These are phyloP conservation scores for Aspergillus costaricaensis DNA, from an alignment of 2,329 filamentous ascomycete genomes.

Conservation along the genomic window DNA sequence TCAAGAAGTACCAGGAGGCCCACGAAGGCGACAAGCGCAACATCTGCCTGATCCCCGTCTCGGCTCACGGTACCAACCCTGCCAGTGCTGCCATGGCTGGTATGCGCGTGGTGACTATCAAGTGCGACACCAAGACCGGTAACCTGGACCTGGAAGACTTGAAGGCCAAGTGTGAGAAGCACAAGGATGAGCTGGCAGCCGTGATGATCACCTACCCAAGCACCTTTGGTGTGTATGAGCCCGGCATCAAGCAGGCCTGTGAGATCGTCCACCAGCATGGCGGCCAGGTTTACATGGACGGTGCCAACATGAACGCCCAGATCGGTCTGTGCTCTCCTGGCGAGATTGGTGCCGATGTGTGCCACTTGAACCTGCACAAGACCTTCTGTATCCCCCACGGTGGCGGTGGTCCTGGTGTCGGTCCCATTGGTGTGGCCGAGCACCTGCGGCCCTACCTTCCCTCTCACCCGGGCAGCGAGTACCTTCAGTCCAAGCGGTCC, in stretches of 20 bases:
- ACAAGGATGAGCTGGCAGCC: conserved; percentile 80
- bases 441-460: conserved; percentile 78
- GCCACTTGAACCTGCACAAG: conserved; percentile 97
- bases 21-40: conserved; percentile 69
- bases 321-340: conserved; percentile 93
- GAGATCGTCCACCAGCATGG: conserved; percentile 82
- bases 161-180: conserved; percentile 83
- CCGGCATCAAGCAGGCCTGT: conserved; percentile 80
- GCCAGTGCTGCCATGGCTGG: conserved; percentile 94
- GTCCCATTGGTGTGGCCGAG: conserved; percentile 86
- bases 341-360: conserved; percentile 93
- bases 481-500: conserved; percentile 42
- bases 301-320: conserved; percentile 97
- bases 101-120: conserved; percentile 89
- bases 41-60: conserved; percentile 91
- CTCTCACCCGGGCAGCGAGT: conserved; percentile 63
- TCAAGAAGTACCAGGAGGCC: conserved; percentile 78
- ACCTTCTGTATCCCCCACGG: conserved; percentile 98
- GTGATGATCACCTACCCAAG: conserved; percentile 98
- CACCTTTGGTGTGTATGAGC: conserved; percentile 94
- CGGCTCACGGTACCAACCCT: conserved; percentile 93
- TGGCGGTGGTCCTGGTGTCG: conserved; percentile 89
- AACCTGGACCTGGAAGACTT: conserved; percentile 88
- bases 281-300: conserved; percentile 97
- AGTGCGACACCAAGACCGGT: conserved; percentile 82